Base-by-base conservation (phyloP, 1,139 yeast genomes). In the Ogataea hybrid region DNA sequence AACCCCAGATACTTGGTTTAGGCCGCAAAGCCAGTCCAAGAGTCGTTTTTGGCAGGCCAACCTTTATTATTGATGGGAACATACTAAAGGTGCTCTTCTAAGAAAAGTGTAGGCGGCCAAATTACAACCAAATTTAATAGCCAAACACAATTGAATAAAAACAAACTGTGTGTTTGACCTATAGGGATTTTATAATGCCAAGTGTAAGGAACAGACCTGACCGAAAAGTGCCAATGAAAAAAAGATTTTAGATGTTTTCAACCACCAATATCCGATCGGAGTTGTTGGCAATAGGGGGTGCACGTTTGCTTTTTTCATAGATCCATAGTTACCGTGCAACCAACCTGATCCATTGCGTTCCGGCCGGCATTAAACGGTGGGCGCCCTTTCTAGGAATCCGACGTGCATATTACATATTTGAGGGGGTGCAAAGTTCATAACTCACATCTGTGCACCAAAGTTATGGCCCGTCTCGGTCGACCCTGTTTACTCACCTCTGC, bases 211-310 rank as follows among this genome's bases (percentile, higher is more conserved):
- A 28, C 38, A 43, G 41, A 29, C 43, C 27, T 39, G 46, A 37
- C 47, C 47, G 47, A 43, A 43, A 43, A 37, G 39, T 43, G 40
- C 47, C 42, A 39, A 5, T 17, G 27, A 14, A 38, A 37, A 37
- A 38, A 32, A 17, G n/a, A 27, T 20, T 38, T 31, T 11, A 27
- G 14, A 21, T 37, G 32, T 31, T 31, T 32, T 28, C 22, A 12
- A 11, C 17, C 25, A 25, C 16, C 20, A 22, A 15, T 39, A 32
- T 33, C 42, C 42, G 42, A 39, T 39, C 42, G 42, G 42, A 39
- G 34, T 39, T 33, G 42, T 23, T 15, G 10, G 20, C 28, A 15
- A 32, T 18, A 33, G 21, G 37, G 42, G 42, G 42, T 32, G 42
- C 28, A 12, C 10, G 16, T 27, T 12, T 27, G 15, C 17, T 27